Percentiles rank a stretch among this genome's conserved stretches.
These are phyloP conservation scores for Lipomyces orientalis DNA, from an alignment of 805 yeast species.

Conservation along the genomic window DNA sequence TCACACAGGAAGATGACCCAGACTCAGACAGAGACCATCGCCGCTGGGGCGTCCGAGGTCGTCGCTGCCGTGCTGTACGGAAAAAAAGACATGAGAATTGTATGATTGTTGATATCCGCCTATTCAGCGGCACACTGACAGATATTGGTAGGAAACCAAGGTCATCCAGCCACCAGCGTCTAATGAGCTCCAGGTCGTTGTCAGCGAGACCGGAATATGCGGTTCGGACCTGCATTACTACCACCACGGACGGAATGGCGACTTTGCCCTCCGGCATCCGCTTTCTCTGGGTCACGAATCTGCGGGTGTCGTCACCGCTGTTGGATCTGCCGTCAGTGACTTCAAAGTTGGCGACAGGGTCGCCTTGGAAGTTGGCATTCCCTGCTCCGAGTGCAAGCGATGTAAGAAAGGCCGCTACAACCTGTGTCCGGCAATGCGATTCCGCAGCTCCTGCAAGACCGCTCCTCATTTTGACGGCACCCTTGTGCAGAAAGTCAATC, in stretches of 20 bases:
- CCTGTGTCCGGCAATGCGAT: slow-evolving; percentile 77
- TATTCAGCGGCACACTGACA: neutral
- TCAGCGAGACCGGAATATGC: slow-evolving; percentile 37
- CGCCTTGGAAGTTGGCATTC: slow-evolving; percentile 85
- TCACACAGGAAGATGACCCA: neutral
- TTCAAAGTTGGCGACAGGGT: slow-evolving; percentile 76
- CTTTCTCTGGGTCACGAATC: slow-evolving; percentile 86
- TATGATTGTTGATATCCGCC: neutral
- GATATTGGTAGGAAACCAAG: slow-evolving; percentile 26
- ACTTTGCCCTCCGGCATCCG: slow-evolving; percentile 60
- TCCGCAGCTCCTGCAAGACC: slow-evolving; percentile 65
- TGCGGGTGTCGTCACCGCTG: slow-evolving; percentile 69
- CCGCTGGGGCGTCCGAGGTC: neutral
- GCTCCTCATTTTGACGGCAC: slow-evolving; percentile 88
- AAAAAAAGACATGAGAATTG: neutral
- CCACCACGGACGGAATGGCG: slow-evolving; percentile 37
- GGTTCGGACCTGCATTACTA: slow-evolving; percentile 41
- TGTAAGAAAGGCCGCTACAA: slow-evolving; percentile 86
- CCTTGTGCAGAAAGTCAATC: slow-evolving; percentile 83
- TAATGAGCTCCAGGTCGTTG: slow-evolving; percentile 37
- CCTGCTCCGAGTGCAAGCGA: slow-evolving; percentile 75
- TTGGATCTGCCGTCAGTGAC: slow-evolving; percentile 65
- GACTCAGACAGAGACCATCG: neutral
- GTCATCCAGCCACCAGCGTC: slow-evolving; percentile 27
- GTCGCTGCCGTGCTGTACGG: neutral